phyloP scores from a whole-genome alignment of 1,284 basidiomycete species.

The Apiotrichum akiyoshidainum region DNA sequence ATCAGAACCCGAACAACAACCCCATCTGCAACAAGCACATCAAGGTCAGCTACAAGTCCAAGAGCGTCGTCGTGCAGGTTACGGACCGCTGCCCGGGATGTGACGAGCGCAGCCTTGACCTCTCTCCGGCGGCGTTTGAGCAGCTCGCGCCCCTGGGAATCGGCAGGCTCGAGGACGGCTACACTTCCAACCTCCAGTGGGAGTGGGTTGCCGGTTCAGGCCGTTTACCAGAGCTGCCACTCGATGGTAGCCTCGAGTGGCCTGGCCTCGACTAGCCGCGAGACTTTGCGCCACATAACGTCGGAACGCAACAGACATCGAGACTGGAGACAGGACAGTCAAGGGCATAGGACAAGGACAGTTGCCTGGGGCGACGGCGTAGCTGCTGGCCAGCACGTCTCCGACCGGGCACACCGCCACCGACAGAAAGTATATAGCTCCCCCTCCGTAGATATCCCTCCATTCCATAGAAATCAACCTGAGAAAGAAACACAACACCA shows the following conservation, averaged over 20 bases:
- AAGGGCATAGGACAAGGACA: background rate
- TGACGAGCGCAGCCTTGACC: slow-evolving; percentile 51
- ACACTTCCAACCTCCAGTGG: slow-evolving; percentile 37
- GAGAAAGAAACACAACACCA: too few relatives aligned
- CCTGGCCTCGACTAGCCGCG: background rate
- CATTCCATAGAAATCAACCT: too few relatives aligned
- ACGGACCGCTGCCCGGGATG: slow-evolving; percentile 55
- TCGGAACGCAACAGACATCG: too few relatives aligned
- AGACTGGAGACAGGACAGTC: background rate
- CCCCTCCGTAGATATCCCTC: too few relatives aligned
- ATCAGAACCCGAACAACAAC: slow-evolving; percentile 50
- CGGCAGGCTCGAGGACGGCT: slow-evolving; percentile 28
- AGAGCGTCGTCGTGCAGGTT: slow-evolving; percentile 28
- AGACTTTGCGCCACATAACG: too few relatives aligned
- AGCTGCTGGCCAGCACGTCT: background rate
- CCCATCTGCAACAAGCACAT: slow-evolving; percentile 54
- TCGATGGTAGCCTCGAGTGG: background rate
- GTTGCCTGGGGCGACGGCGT: background rate
- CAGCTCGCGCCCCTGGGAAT: slow-evolving; percentile 44
- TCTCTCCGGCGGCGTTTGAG: slow-evolving; percentile 52
- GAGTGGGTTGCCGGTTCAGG: slow-evolving; percentile 31
- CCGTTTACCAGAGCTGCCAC: slow-evolving; percentile 19
- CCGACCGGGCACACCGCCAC: too few relatives aligned
- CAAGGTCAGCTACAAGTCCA: slow-evolving; percentile 45
- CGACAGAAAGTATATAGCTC: too few relatives aligned